Base-by-base conservation (phyloP, 148 eudicot species). In the Fallopia convolvulus region DNA sequence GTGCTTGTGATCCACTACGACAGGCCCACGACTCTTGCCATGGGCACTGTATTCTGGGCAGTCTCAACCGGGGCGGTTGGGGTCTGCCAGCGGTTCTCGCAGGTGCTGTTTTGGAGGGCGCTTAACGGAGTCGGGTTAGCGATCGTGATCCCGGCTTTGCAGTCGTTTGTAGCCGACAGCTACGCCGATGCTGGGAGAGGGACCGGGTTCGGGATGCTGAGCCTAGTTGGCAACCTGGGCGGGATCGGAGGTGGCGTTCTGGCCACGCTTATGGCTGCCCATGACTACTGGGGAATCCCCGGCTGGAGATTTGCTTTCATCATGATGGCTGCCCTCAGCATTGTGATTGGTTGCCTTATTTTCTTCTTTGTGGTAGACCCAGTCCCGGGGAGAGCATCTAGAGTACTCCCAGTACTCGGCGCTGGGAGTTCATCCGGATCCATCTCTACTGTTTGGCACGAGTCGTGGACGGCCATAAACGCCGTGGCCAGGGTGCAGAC, bases 51-150 rank as follows among this genome's bases (percentile, higher is more conserved):
- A 33, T 89, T 88, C 72, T 94, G 98, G 98, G 98, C 97, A 47
- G n/a, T 92, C 46, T 90, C 98, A 48, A 94, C 98, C 21, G 97
- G 91, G 76, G 90, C 91, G 17, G 96, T 94, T 44, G 97, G 98
- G 58, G 86, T 83, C 11, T 89, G 96, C 86, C 89, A 81, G 73
- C 80, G 78, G 32, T 90, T 92, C 81, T 26, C 77, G 40, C 97
- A 92, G 75, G 92, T 94, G 52, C 93, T 89, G n/a, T 90, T 90
- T 70, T 94, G 97, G 97, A 89, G 97, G 78, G 96, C 91, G 3
- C 77, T 94, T n/a, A 94, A 94, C 82, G 98, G 98, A 4, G 82
- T 94, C 48, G 98, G 98, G 39, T 87, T 94, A 15, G 98, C 97
- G 33, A 92, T 94, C 50, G 98, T 94, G 82, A 94, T 92, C 42